phyloP scores from a whole-genome alignment of 352 stramenopile genomes.

The Globisporangium polare region DNA sequence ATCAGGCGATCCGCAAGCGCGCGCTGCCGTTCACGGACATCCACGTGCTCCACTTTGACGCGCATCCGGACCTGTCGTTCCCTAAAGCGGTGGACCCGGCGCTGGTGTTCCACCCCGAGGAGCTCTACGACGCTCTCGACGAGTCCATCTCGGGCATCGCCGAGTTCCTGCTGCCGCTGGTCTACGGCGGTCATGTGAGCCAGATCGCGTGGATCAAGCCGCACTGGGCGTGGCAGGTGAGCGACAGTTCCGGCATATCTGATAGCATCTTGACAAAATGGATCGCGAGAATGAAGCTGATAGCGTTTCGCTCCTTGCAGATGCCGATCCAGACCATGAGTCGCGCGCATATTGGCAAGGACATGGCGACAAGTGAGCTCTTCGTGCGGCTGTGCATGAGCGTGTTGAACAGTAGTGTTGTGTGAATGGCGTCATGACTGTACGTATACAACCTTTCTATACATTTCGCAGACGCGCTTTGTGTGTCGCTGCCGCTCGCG shows the following conservation, averaged over 20 bases:
- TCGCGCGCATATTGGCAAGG: conserved; percentile 16
- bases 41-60: conserved; percentile 81
- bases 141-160: conserved; percentile 66
- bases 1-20: conserved; percentile 67
- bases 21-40: conserved; percentile 58
- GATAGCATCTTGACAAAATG: not conserved
- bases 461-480: conserved; percentile 26
- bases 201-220: conserved; percentile 81
- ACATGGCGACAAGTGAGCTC: conserved; percentile 5
- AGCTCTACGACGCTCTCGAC: conserved; percentile 74
- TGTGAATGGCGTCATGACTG: too few relatives aligned
- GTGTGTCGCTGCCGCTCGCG: conserved; percentile 46
- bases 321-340: conserved; percentile 4
- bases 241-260: not conserved
- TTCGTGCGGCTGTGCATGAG: not conserved
- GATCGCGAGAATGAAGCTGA: not conserved
- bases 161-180: conserved; percentile 79
- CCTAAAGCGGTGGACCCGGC: conserved; percentile 28
- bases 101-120: conserved; percentile 59
- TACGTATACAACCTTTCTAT: not conserved
- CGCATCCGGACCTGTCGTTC: conserved; percentile 86
- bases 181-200: conserved; percentile 75
- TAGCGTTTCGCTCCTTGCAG: not conserved
- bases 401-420: too few relatives aligned
- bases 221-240: conserved; percentile 68